These are phyloP conservation scores for Tolypocladium album DNA, from an alignment of 2,329 filamentous ascomycete genomes.

Conservation along the genomic window DNA sequence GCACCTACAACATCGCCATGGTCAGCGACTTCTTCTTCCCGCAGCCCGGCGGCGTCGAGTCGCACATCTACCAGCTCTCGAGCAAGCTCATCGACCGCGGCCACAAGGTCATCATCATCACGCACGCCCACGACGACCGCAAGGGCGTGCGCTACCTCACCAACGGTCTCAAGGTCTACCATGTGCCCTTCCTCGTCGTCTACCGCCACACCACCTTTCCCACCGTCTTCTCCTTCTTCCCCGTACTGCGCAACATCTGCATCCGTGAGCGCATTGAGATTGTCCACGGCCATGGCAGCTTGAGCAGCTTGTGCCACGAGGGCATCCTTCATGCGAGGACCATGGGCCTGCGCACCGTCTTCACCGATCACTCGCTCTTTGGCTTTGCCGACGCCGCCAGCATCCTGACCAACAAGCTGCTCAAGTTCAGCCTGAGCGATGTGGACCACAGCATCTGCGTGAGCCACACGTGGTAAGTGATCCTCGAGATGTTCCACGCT, in stretches of 20 bases:
- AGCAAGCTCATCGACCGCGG: slow-evolving; percentile 94
- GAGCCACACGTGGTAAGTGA: slow-evolving; percentile 80
- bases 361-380: slow-evolving; percentile 95
- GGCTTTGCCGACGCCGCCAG: slow-evolving; percentile 94
- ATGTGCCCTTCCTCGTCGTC: slow-evolving; percentile 91
- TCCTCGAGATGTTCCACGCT: neutral
- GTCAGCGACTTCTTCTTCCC: slow-evolving; percentile 99
- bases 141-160: slow-evolving; percentile 91
- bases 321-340: slow-evolving; percentile 89
- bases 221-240: slow-evolving; percentile 97
- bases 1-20: slow-evolving; percentile 69
- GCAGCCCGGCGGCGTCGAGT: slow-evolving; percentile 91
- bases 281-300: slow-evolving; percentile 90
- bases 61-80: slow-evolving; percentile 95
- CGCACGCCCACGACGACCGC: slow-evolving; percentile 83
- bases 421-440: slow-evolving; percentile 93
- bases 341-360: slow-evolving; percentile 92
- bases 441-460: slow-evolving; percentile 98
- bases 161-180: slow-evolving; percentile 96
- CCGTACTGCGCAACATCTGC: slow-evolving; percentile 92
- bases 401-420: slow-evolving; percentile 90
- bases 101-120: slow-evolving; percentile 97
- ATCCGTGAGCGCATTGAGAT: slow-evolving; percentile 93
- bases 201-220: slow-evolving; percentile 91
- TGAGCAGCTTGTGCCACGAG: slow-evolving; percentile 90